Evolutionary conservation across 345 rosid genomes (phyloP).

Genomic region (Lepidium aucheri): DNA sequence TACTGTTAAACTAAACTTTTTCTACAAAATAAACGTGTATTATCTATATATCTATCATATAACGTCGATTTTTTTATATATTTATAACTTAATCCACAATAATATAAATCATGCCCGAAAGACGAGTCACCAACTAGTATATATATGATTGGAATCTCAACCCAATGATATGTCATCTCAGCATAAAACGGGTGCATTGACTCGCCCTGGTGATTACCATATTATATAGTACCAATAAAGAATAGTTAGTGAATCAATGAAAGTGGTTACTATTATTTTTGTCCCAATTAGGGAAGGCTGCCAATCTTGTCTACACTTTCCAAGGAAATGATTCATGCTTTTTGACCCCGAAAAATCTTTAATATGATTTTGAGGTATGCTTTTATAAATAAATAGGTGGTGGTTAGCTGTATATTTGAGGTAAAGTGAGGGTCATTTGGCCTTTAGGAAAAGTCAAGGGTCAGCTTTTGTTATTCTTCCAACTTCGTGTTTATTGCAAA

Average conservation of each 20-base stretch:
- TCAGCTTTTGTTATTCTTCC: background rate
- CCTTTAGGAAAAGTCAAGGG: constrained; percentile 18
- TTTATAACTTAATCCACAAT: no score
- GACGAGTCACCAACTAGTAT: no score
- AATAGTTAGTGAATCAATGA: background rate
- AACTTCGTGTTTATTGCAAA: background rate
- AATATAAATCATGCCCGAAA: no score
- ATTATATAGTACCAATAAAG: background rate
- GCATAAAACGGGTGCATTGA: background rate
- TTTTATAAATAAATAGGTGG: background rate
- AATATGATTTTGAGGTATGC: background rate
- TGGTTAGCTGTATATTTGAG: constrained; percentile 3
- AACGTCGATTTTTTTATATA: no score
- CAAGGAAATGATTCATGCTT: background rate
- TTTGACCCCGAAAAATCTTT: background rate
- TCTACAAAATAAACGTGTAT: no score
- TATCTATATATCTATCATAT: no score
- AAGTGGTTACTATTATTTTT: constrained; percentile 5
- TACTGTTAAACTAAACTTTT: no score
- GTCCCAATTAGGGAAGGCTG: constrained; percentile 3
- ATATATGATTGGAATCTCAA: background rate
- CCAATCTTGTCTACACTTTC: background rate
- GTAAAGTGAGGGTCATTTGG: constrained; percentile 17
- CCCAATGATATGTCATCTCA: background rate
- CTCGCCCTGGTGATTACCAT: background rate